phyloP scores from a whole-genome alignment of 768 basidiomycete species.

The Rossbeevera mucosa region DNA sequence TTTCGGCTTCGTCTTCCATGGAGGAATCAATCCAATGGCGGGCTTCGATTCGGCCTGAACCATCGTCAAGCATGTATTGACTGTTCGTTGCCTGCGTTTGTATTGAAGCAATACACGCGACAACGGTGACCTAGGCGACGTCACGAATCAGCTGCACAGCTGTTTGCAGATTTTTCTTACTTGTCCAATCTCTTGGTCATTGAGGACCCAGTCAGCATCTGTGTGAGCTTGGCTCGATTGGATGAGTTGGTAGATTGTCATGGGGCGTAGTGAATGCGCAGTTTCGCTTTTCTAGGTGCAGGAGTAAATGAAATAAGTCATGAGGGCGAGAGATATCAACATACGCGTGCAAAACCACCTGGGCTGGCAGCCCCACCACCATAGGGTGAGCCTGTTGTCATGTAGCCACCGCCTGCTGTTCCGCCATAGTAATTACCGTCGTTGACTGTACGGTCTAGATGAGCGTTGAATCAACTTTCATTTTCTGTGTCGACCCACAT shows the following conservation, averaged over 20 bases:
- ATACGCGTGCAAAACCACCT: constrained; percentile 45
- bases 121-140: constrained; percentile 55
- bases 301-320: neutral
- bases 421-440: constrained; percentile 42
- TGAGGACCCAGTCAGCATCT: constrained; percentile 86
- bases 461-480: neutral
- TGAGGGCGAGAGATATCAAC: constrained; percentile 5
- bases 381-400: constrained; percentile 58
- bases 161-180: constrained; percentile 36
- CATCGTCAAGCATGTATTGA: constrained; percentile 80
- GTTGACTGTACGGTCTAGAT: constrained; percentile 14
- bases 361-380: constrained; percentile 55
- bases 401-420: constrained; percentile 50
- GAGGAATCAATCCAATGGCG: constrained; percentile 78
- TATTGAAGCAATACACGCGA: constrained; percentile 68
- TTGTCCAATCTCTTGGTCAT: constrained; percentile 75
- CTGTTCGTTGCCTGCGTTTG: constrained; percentile 74
- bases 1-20: constrained; percentile 49
- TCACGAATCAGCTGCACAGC: constrained; percentile 1
- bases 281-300: constrained; percentile 33
- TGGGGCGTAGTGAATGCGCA: constrained; percentile 57
- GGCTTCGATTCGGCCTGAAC: constrained; percentile 72
- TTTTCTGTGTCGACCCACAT: constrained; percentile 28
- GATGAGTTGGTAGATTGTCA: constrained; percentile 71
- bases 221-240: constrained; percentile 79